These are phyloP conservation scores for Helicocarpus griseus DNA, from an alignment of 2,329 filamentous ascomycete species.

Conservation along the genomic window DNA sequence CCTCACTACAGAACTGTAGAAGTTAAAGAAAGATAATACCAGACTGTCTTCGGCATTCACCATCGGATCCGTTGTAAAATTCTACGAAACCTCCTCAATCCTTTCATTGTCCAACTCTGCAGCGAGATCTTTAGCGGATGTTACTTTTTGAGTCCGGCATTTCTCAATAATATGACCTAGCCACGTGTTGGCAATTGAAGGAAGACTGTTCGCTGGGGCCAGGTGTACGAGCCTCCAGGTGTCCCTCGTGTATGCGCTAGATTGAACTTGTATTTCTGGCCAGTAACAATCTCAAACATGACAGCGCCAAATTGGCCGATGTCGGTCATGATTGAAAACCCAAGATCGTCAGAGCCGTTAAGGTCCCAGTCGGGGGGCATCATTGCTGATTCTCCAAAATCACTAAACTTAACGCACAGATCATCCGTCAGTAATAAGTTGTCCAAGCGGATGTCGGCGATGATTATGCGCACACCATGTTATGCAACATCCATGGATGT, in stretches of 20 bases:
- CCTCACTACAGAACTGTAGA: no score
- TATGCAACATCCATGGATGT: slow-evolving; percentile 19
- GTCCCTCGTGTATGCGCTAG: background rate
- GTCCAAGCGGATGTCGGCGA: slow-evolving; percentile 20
- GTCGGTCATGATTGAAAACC: slow-evolving; percentile 6
- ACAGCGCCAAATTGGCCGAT: slow-evolving; percentile 7
- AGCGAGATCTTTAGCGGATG: slow-evolving; percentile 12
- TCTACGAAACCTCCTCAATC: slow-evolving; percentile 1
- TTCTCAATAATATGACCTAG: slow-evolving; percentile 9
- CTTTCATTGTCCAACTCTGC: slow-evolving; percentile 11
- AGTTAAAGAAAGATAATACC: no score
- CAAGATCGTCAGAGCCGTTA: slow-evolving; percentile 4
- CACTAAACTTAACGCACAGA: slow-evolving; percentile 15
- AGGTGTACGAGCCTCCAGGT: background rate
- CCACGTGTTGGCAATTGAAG: slow-evolving; percentile 5
- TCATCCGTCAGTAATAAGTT: slow-evolving; percentile 22
- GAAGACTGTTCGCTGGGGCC: slow-evolving; percentile 3
- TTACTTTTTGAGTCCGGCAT: slow-evolving; percentile 8
- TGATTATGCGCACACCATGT: slow-evolving; percentile 20
- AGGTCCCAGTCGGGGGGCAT: slow-evolving; percentile 11
- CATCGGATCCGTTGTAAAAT: no score
- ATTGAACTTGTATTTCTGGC: slow-evolving; percentile 6
- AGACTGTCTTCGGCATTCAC: no score
- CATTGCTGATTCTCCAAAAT: slow-evolving; percentile 16
- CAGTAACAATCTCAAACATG: slow-evolving; percentile 11